These are phyloP conservation scores for Rutstroemia sydowiana DNA, from an alignment of 2,329 filamentous ascomycete species.

Conservation along the genomic window DNA sequence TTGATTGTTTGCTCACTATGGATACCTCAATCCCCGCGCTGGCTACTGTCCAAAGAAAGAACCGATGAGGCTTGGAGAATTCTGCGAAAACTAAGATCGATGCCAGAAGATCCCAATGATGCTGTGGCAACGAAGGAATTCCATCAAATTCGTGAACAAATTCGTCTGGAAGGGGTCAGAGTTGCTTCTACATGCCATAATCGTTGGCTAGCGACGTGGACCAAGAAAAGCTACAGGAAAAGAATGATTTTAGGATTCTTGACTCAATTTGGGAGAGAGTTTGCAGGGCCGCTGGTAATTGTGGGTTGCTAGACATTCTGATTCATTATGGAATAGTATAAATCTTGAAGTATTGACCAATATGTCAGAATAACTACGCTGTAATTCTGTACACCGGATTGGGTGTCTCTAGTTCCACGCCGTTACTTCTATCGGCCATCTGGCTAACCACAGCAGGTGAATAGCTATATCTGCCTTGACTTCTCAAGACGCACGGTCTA, in stretches of 20 bases:
- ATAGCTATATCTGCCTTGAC: conserved; percentile 18
- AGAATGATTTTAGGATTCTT: conserved; percentile 9
- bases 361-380: conserved; percentile 8
- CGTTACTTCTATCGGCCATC: conserved; percentile 10
- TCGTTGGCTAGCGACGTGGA: background rate
- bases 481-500: background rate
- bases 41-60: conserved; percentile 29
- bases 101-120: conserved; percentile 21
- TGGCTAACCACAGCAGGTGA: conserved; percentile 15
- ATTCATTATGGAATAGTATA: background rate
- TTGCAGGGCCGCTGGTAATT: conserved; percentile 10
- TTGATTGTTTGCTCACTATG: conserved; percentile 21
- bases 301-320: background rate
- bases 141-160: conserved; percentile 28
- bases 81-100: conserved; percentile 21
- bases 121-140: conserved; percentile 25
- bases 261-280: conserved; percentile 5
- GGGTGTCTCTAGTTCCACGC: conserved; percentile 3
- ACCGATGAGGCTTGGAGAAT: conserved; percentile 18
- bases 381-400: conserved; percentile 11
- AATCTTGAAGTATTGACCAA: background rate
- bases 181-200: background rate
- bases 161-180: conserved; percentile 20
- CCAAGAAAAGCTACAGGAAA: conserved; percentile 8
- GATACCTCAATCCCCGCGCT: conserved; percentile 27